Evolutionary conservation across 148 eudicot species (phyloP), one percentile per base, ranked within the genome.

Genomic region (Fagopyrum tataricum): DNA sequence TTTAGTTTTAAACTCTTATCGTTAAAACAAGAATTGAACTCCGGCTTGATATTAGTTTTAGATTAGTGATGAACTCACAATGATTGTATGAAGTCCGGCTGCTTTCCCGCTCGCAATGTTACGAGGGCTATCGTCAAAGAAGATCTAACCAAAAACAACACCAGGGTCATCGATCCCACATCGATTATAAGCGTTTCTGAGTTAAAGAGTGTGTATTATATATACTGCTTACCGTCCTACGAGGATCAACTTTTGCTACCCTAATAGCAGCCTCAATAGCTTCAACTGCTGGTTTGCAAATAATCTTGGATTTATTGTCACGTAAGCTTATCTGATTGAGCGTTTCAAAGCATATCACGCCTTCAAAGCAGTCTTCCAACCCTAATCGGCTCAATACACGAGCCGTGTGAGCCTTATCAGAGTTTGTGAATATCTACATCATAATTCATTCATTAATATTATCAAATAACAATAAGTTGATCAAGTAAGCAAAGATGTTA

Each of bases 261-360:
- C 40, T 75, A 73, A 88, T 81, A 26, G 93, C 98, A 40, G 93
- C 97, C 80, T 85, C 83, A 47, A 95, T 77, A 58, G 96, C 82
- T 75, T 87, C 84, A n/a, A 88, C 79, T 0, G 85, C 79, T 12
- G 98, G 98, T 71, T 95, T 95, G 75, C 98, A 91, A 43, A 91
- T 79, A 55, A 91, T 82, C 49, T 68, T 73, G 24, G 72, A 39
- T 14, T 67, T 76, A 44, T 67, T 44, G 8, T 48, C 31, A 49
- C 75, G 47, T 83, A 37, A 11, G 71, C 15, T 3, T 70, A 71
- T 15, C 73, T 47, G 83, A 79, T 95, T 95, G 4, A 95, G 89
- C 56, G 98, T 89, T 78, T 95, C 98, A 62, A 95, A 95, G 79
- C 98, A 95, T 70, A 95, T 95, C 31, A 95, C 79, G 13, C 96